Percentiles rank a stretch among this genome's conserved stretches.
Evolutionary conservation across 129 eudicot species (phyloP).

Genomic region (Deinandra increscens): DNA sequence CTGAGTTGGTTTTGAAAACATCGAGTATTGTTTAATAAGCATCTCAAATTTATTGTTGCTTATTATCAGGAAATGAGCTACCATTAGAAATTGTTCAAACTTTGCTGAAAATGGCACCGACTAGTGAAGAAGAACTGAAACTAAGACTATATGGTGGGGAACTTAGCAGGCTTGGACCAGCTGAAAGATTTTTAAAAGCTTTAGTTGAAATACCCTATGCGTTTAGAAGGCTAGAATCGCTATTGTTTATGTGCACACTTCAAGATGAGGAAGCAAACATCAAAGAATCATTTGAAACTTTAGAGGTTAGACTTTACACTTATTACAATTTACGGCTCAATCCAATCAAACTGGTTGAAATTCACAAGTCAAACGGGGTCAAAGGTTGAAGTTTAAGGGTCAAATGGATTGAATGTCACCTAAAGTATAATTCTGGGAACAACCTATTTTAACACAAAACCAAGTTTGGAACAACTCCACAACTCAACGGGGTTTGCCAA

Average conservation of each 20-base stretch:
- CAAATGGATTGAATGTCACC: neutral
- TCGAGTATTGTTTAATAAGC: neutral
- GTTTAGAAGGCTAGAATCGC: conserved; percentile 46
- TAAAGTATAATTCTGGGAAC: neutral
- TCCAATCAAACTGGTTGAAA: too few species aligned
- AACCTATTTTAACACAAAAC: neutral
- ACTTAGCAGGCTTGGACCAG: conserved; percentile 53
- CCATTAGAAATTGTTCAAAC: conserved; percentile 57
- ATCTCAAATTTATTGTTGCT: conserved; percentile 2
- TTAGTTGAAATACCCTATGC: conserved; percentile 61
- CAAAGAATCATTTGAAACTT: conserved; percentile 46
- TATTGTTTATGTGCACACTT: conserved; percentile 54
- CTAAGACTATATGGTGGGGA: conserved; percentile 53
- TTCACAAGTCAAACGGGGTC: neutral
- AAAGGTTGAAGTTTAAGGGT: neutral
- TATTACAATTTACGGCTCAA: neutral
- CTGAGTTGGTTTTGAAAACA: too few species aligned
- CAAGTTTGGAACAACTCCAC: neutral
- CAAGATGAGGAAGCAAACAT: conserved; percentile 43
- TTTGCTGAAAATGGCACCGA: conserved; percentile 57
- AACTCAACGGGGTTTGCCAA: too few species aligned
- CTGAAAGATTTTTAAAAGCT: conserved; percentile 54
- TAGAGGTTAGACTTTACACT: conserved; percentile 45
- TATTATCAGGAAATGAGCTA: conserved; percentile 55
- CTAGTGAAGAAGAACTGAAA: conserved; percentile 59